A percentile compares a stretch with the other conserved stretches of the same genome.
Evolutionary conservation across 2,329 filamentous ascomycete species (phyloP).

Genomic region (Colletotrichum horii): DNA sequence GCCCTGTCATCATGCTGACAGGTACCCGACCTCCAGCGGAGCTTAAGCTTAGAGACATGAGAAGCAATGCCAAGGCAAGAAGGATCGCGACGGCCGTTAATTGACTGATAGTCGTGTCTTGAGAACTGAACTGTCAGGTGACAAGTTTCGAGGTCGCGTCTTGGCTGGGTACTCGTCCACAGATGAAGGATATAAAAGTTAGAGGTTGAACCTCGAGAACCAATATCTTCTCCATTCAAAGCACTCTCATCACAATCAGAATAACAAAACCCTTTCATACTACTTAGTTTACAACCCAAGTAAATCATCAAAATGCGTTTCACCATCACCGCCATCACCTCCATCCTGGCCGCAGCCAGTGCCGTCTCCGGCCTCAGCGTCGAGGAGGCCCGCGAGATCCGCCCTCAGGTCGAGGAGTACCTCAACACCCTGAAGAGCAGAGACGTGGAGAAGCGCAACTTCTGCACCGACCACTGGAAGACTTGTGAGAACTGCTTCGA

Average conservation of each 20-base stretch:
- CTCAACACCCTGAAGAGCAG: neutral
- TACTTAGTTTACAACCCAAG: neutral
- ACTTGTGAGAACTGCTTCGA: neutral
- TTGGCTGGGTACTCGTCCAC: neutral
- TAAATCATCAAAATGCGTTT: neutral
- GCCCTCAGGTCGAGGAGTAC: neutral
- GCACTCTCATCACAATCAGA: neutral
- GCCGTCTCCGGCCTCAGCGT: neutral
- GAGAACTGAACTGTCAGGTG: neutral
- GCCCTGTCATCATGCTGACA: neutral
- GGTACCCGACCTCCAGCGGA: neutral
- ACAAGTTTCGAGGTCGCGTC: neutral
- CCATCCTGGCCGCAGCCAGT: neutral
- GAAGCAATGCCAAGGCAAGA: neutral
- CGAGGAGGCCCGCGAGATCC: neutral
- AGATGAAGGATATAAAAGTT: neutral
- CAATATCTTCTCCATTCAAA: neutral
- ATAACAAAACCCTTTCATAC: neutral
- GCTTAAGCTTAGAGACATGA: neutral
- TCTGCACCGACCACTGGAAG: neutral
- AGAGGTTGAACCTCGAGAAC: neutral
- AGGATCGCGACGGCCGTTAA: neutral
- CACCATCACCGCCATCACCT: neutral
- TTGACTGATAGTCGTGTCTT: neutral
- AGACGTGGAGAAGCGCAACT: neutral